Evolutionary conservation across 2,329 filamentous ascomycete species (phyloP).

Genomic region (Diplodia intermedia): DNA sequence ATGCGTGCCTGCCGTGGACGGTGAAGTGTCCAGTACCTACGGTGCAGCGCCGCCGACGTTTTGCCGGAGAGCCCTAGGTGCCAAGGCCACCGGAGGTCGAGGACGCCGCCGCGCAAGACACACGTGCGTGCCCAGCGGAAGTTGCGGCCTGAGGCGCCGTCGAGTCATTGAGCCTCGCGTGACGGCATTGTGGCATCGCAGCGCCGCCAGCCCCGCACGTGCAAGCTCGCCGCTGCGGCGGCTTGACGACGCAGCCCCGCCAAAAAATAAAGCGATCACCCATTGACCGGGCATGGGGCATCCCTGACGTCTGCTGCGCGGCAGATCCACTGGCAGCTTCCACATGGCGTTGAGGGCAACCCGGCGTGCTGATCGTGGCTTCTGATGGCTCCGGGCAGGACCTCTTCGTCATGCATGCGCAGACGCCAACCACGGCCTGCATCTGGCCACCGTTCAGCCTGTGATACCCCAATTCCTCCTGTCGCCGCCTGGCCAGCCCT

Average conservation of each 20-base stretch:
- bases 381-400: constrained; percentile 17
- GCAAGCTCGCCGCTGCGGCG: constrained; percentile 18
- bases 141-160: constrained; percentile 19
- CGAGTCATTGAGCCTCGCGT: constrained; percentile 18
- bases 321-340: constrained; percentile 15
- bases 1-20: constrained; percentile 23
- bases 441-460: constrained; percentile 30
- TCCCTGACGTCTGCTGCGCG: constrained; percentile 8
- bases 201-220: constrained; percentile 4
- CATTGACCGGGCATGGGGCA: constrained; percentile 26
- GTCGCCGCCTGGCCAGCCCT: constrained; percentile 25
- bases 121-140: constrained; percentile 16
- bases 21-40: constrained; percentile 26
- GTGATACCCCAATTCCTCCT: constrained; percentile 29
- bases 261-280: constrained; percentile 14
- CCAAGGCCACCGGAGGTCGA: constrained; percentile 7
- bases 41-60: constrained; percentile 9
- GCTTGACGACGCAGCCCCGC: constrained; percentile 15
- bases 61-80: constrained; percentile 1
- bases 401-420: constrained; percentile 29
- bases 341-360: constrained; percentile 7
- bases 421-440: constrained; percentile 30
- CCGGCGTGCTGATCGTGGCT: constrained; percentile 18
- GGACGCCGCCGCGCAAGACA: background rate
- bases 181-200: constrained; percentile 25